Base-by-base conservation (phyloP, 2,329 filamentous ascomycete species). In the Epichloe baconii region DNA sequence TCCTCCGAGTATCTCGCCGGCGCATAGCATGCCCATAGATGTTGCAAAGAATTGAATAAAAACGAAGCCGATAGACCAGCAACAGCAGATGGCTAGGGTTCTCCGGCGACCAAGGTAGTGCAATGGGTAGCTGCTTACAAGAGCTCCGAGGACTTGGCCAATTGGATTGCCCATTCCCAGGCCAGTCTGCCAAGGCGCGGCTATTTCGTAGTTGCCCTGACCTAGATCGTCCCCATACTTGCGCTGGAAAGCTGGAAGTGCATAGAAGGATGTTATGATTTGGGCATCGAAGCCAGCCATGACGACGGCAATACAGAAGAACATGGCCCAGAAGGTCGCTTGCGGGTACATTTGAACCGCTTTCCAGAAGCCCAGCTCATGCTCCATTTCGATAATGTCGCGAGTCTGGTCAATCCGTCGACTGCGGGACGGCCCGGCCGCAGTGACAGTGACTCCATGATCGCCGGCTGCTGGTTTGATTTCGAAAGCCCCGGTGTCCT, bases 21-120 rank as follows among this genome's bases (percentile, higher is more conserved):
- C 76, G n/a, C 82, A 72, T 2, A 83, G 68, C 12, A 76, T 73
- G 7, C 70, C 59, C 12, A 81, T 68, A 1, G 73, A 76, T 2
- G 73, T 71, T 12, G 78, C 77, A 57, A 82, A 83, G 67, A 82
- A 82, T 55, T 82, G 78, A 51, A 82, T 74, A 60, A 82, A 82
- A 52, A 83, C 73, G 41, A 81, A 73, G 1, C 65, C 70, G 12
- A 71, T 70, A 2, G 75, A 77, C 53, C 74, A 59, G 10, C 63
- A 51, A 23, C 74, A 68, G 54, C 72, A 76, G 4, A 60, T 59
- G 51, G 66, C 70, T 41, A 75, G 71, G 0, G 73, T 75, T 58
- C 60, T 60, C 53, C 69, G 72, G 34, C 72, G 68, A 12, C 73
- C 73, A 47, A 68, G 72, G 37, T 59, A 48, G 50, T 75, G 70